Base-by-base conservation (phyloP, 225 moss, liverwort and hornwort species). In the Polytrichum commune region DNA sequence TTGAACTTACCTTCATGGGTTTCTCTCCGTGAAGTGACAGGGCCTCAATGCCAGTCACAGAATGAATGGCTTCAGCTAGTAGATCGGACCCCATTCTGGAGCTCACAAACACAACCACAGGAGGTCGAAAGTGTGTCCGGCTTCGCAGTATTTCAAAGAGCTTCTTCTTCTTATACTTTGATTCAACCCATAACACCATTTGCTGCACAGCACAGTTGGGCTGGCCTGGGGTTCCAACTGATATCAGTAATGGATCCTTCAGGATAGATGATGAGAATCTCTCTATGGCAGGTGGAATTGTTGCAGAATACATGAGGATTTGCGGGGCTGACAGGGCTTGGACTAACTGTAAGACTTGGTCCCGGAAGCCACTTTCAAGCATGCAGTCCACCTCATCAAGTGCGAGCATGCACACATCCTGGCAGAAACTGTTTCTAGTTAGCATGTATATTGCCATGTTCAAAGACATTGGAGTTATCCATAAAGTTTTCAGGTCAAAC, bases 351-450 rank as follows among this genome's bases (percentile, higher is more conserved):
- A 88, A 53, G 28, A 97, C 97, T 77, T 94, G 90, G 71, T 92
- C 92, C 23, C 89, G 86, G 72, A 97, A 97, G 55, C 94, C 91
- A 30, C 84, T 86, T 73, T 92, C 97, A 68, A 97, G 88, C 91
- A 97, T 90, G 73, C 88, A 86, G 72, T 97, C 97, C 72, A 97
- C 92, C 79, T 97, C 97, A 75, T 97, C 97, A 53, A 97, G 80
- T 26, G 88, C 94, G 57, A 97, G 72, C 29, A 92, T 87, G 74
- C 89, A 87, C 65, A 97, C 89, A 76, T 91, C 82, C 77, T 90
- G 87, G 46, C 46, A 13, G 46, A 46, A 10, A 46, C 46, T 13
- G 46, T 46, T 46, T 46, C 46, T 46, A 4, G 46, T 46, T 46
- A 46, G 46, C 13, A 46, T 46, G 46, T 13, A 46, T 10, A 46